Evolutionary conservation across 2,329 filamentous ascomycete genomes (phyloP).

Genomic region (Calonectria honghensis): DNA sequence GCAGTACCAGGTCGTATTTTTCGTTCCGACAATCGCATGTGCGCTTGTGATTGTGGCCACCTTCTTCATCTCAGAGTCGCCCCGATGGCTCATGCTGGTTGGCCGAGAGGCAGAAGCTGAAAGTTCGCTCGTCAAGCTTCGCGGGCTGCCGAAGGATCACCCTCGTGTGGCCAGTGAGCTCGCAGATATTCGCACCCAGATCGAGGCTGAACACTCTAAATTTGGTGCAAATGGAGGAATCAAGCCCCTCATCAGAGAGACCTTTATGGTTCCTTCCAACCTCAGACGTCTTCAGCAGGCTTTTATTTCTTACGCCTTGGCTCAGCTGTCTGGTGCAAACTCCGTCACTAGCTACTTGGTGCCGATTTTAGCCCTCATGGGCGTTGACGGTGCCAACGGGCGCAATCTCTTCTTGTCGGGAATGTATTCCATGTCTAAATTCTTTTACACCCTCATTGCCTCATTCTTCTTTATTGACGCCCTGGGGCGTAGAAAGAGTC

Average conservation of each 20-base stretch:
- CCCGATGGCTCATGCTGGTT: slow-evolving; percentile 59
- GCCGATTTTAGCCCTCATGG: slow-evolving; percentile 61
- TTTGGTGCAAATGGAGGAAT: slow-evolving; percentile 42
- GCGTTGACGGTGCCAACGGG: slow-evolving; percentile 49
- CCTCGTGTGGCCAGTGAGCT: slow-evolving; percentile 54
- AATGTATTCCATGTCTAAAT: slow-evolving; percentile 66
- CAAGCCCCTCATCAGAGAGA: slow-evolving; percentile 59
- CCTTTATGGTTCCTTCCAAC: slow-evolving; percentile 61
- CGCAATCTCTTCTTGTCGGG: slow-evolving; percentile 62
- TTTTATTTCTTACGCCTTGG: slow-evolving; percentile 61
- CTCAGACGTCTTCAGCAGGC: slow-evolving; percentile 63
- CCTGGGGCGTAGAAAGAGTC: slow-evolving; percentile 62
- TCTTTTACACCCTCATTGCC: slow-evolving; percentile 63
- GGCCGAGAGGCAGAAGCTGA: slow-evolving; percentile 55
- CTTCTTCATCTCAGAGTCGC: slow-evolving; percentile 62
- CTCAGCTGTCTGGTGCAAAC: slow-evolving; percentile 67
- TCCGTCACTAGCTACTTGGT: slow-evolving; percentile 66
- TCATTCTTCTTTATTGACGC: slow-evolving; percentile 67
- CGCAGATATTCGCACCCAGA: slow-evolving; percentile 55
- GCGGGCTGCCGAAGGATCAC: slow-evolving; percentile 54
- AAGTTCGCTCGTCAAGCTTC: slow-evolving; percentile 45
- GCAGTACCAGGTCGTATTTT: slow-evolving; percentile 57
- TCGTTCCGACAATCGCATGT: slow-evolving; percentile 53
- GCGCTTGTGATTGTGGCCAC: slow-evolving; percentile 52
- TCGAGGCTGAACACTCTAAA: slow-evolving; percentile 42